These are phyloP conservation scores for Aureobasidium sp. DNA, from an alignment of 2,329 filamentous ascomycete species.

Conservation along the genomic window DNA sequence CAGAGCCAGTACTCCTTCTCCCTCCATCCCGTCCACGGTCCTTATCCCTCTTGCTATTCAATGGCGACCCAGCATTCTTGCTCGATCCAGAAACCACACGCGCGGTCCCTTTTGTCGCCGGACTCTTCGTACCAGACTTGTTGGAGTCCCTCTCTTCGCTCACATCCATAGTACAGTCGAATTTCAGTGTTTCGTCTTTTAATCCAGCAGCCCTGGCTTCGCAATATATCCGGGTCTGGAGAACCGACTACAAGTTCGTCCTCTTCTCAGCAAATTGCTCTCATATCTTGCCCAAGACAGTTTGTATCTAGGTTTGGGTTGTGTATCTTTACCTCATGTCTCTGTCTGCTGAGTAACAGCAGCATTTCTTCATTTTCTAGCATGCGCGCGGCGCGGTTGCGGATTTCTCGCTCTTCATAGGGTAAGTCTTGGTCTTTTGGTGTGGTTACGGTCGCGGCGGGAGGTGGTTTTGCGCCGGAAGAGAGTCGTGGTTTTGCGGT, in stretches of 20 bases:
- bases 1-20: neutral
- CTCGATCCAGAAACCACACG: neutral
- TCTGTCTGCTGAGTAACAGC: neutral
- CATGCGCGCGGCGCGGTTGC: neutral
- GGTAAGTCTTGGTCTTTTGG: neutral
- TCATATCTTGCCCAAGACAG: neutral
- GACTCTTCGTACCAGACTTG: neutral
- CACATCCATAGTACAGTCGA: neutral
- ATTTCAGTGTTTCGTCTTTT: neutral
- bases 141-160: neutral
- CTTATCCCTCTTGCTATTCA: neutral
- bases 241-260: neutral
- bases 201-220: neutral
- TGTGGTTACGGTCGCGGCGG: neutral
- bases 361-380: neutral
- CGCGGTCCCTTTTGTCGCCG: neutral
- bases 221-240: slow-evolving; percentile 2
- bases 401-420: neutral
- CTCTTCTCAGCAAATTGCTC: neutral
- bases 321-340: neutral
- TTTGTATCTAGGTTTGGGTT: neutral
- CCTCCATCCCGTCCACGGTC: neutral
- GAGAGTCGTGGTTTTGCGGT: neutral
- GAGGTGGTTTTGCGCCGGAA: neutral
- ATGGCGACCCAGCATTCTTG: neutral